These are phyloP conservation scores for Pythium inflatum DNA, from an alignment of 352 stramenopile genomes.

Conservation along the genomic window DNA sequence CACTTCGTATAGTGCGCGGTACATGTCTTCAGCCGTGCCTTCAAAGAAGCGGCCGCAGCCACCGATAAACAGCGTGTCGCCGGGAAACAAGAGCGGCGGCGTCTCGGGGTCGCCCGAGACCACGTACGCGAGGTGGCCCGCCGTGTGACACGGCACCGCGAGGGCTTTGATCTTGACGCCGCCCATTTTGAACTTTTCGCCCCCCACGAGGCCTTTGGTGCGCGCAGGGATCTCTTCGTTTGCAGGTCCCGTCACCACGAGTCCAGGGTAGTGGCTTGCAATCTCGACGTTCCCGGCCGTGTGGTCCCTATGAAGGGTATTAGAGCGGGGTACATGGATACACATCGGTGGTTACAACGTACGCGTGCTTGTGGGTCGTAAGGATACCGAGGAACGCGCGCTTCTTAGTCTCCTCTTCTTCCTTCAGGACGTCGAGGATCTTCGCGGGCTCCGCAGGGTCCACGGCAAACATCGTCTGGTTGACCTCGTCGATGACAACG, in stretches of 20 bases:
- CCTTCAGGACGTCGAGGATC: slow-evolving; percentile 68
- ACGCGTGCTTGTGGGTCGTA: slow-evolving; percentile 94
- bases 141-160: slow-evolving; percentile 84
- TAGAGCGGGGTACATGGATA: background rate
- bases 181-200: slow-evolving; percentile 84
- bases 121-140: slow-evolving; percentile 86
- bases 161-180: slow-evolving; percentile 75
- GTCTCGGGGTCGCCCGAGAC: slow-evolving; percentile 77
- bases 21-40: slow-evolving; percentile 89
- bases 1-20: slow-evolving; percentile 86
- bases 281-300: slow-evolving; percentile 77
- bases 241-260: slow-evolving; percentile 73
- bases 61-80: slow-evolving; percentile 88
- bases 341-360: slow-evolving; percentile 35
- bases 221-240: slow-evolving; percentile 79
- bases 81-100: slow-evolving; percentile 81
- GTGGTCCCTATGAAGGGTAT: slow-evolving; percentile 60
- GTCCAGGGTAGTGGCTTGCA: slow-evolving; percentile 57
- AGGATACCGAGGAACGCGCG: slow-evolving; percentile 86
- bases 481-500: slow-evolving; percentile 78
- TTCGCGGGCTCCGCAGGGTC: slow-evolving; percentile 68
- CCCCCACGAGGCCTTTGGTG: slow-evolving; percentile 65
- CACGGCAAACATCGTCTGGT: slow-evolving; percentile 84
- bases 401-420: slow-evolving; percentile 67
- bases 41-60: slow-evolving; percentile 90